These are phyloP conservation scores for Claviceps sp. DNA, from an alignment of 2,329 filamentous ascomycete genomes.

Conservation along the genomic window DNA sequence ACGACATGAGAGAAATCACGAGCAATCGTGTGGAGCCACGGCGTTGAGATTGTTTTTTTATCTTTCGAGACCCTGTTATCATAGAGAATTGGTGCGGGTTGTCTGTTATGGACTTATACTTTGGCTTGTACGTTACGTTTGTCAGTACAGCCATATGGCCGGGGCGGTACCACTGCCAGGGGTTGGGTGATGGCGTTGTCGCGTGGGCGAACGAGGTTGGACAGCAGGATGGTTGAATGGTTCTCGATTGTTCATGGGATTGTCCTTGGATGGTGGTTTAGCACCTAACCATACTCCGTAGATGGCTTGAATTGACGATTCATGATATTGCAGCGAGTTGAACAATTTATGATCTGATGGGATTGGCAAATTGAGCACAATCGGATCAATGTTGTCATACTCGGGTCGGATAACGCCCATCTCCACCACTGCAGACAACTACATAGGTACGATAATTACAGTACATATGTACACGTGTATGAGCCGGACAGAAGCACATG, in stretches of 20 bases:
- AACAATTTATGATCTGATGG: not conserved
- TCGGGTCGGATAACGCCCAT: no score
- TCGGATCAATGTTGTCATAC: no score
- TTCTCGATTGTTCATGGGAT: not conserved
- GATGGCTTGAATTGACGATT: not conserved
- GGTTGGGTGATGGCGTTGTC: no score
- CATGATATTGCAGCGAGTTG: no score
- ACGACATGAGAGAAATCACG: conserved; percentile 3
- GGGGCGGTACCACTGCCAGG: not conserved
- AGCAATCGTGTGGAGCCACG: conserved; percentile 4
- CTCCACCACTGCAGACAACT: no score
- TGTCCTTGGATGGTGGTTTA: not conserved
- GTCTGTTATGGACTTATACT: not conserved
- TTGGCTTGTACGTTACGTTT: not conserved
- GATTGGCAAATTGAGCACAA: not conserved
- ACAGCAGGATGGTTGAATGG: not conserved
- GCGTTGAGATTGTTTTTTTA: not conserved
- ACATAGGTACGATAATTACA: not conserved
- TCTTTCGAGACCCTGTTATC: not conserved
- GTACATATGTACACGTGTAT: not conserved
- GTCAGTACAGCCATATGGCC: not conserved
- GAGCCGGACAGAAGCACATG: not conserved
- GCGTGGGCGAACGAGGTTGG: not conserved
- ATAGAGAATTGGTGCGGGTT: not conserved
- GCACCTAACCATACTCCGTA: not conserved